Evolutionary conservation across 176 grass and related monocot genomes (phyloP).

Genomic region (Aegilops umbellulata): DNA sequence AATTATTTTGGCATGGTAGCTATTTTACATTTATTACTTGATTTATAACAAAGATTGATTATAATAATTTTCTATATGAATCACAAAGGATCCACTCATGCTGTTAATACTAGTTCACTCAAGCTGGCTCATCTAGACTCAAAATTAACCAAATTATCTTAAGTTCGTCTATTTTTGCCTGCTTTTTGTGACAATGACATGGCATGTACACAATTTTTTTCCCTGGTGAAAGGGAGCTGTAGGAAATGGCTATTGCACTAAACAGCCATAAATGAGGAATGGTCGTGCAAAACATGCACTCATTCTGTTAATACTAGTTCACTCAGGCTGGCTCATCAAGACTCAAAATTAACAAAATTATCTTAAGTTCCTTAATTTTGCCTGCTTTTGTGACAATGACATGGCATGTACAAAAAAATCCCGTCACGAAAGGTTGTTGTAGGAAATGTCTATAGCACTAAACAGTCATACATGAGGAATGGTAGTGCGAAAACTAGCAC

Average conservation of each 20-base stretch:
- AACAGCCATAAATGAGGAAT: constrained; percentile 7
- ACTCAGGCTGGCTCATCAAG: background rate
- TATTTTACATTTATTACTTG: background rate
- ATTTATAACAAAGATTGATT: constrained; percentile 14
- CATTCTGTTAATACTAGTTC: background rate
- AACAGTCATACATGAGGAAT: constrained; percentile 4
- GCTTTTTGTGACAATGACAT: constrained; percentile 2
- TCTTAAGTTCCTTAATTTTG: background rate
- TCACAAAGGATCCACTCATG: background rate
- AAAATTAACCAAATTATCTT: background rate
- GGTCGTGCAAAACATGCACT: background rate
- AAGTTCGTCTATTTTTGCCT: background rate
- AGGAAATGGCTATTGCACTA: constrained; percentile 17
- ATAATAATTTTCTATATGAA: background rate
- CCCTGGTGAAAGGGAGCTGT: background rate
- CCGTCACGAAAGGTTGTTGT: background rate
- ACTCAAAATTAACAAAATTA: background rate
- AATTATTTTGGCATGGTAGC: background rate
- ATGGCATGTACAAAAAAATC: background rate
- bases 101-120: background rate
- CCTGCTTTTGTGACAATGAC: background rate
- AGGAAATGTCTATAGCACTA: constrained; percentile 15
- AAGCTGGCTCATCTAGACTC: background rate
- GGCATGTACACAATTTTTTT: background rate
- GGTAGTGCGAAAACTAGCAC: background rate